phyloP scores from a whole-genome alignment of 192 early-diverging fungal species.

The Chytriomyces confervae region DNA sequence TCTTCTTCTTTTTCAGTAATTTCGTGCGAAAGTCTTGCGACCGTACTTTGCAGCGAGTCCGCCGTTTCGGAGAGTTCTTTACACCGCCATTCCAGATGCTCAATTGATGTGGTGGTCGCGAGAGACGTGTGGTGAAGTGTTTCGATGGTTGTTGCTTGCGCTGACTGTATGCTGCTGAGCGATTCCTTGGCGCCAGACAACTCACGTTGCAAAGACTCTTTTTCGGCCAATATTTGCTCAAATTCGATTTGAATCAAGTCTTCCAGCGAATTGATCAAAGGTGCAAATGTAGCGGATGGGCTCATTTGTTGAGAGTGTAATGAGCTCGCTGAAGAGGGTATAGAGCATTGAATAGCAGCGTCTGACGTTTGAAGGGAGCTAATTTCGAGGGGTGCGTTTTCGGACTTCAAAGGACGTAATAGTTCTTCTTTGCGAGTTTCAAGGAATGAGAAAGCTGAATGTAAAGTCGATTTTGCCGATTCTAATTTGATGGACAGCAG shows the following conservation, averaged over 20 bases:
- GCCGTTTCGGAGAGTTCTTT: background rate
- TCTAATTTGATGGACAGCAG: background rate
- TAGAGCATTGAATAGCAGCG: slow-evolving; percentile 10
- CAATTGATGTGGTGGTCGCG: background rate
- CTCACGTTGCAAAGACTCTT: background rate
- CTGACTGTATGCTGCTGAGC: background rate
- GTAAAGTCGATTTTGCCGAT: background rate
- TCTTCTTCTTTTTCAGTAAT: background rate
- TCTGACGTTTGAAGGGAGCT: background rate
- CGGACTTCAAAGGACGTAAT: no score
- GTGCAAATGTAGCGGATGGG: background rate
- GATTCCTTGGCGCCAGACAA: background rate
- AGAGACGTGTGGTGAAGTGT: background rate
- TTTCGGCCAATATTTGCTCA: background rate
- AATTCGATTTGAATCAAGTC: background rate
- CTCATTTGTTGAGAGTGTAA: background rate
- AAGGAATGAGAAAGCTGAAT: background rate
- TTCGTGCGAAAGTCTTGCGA: background rate
- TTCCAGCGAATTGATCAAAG: background rate
- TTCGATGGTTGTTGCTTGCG: background rate
- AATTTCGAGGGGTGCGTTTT: background rate
- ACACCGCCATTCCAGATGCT: background rate
- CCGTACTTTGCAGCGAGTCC: background rate
- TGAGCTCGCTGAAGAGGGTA: background rate
- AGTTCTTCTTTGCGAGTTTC: no score